A percentile compares a stretch with the other conserved stretches of the same genome.
Conservation (phyloP, 768 basidiomycete species). For the Suillus hirtellus region DNA sequence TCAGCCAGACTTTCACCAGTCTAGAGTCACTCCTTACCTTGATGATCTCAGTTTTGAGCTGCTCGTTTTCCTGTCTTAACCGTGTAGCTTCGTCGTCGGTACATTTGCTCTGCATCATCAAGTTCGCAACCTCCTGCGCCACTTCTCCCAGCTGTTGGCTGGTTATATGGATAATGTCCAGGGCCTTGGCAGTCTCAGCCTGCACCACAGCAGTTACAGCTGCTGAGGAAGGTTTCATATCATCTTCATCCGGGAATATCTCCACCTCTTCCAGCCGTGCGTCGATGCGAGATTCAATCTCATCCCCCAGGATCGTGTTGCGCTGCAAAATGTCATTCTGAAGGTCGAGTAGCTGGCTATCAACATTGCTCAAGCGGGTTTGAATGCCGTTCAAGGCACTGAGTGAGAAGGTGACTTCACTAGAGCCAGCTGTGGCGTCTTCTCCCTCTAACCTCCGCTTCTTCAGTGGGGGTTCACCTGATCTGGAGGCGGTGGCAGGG, state of each 20-base stretch:
- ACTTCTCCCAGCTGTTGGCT: constrained; percentile 33
- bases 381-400: constrained; percentile 27
- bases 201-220: constrained; percentile 31
- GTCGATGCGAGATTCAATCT: constrained; percentile 33
- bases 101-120: constrained; percentile 30
- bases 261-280: constrained; percentile 30
- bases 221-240: constrained; percentile 17
- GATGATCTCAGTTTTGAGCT: constrained; percentile 23
- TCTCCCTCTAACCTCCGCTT: constrained; percentile 22
- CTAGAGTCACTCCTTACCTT: constrained; percentile 25
- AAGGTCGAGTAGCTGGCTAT: constrained; percentile 32
- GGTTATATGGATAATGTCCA: constrained; percentile 10
- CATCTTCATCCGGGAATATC: constrained; percentile 19
- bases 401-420: constrained; percentile 5
- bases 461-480: constrained; percentile 14
- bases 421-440: constrained; percentile 3
- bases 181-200: constrained; percentile 1
- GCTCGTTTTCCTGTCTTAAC: constrained; percentile 30
- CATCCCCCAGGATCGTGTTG: constrained; percentile 27
- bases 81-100: constrained; percentile 22
- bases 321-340: constrained; percentile 39
- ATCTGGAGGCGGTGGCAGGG: not conserved
- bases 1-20: constrained; percentile 1
- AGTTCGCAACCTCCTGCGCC: constrained; percentile 32
- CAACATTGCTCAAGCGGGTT: constrained; percentile 31